These are phyloP conservation scores for Rhexocercosporidium sp. DNA, from an alignment of 2,329 filamentous ascomycete species.

Conservation along the genomic window DNA sequence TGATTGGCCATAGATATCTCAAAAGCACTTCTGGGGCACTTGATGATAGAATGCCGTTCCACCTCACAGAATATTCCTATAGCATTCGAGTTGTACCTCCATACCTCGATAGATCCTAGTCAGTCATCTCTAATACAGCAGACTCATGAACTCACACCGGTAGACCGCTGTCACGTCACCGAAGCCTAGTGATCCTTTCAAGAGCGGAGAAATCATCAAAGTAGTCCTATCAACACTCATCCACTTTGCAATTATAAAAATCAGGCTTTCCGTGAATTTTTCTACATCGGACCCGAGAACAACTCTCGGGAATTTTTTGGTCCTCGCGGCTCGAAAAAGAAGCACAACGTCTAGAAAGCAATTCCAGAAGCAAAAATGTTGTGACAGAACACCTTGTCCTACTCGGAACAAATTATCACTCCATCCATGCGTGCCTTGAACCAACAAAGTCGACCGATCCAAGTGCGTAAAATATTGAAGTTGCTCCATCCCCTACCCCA, in stretches of 20 bases:
- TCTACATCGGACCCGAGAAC: constrained; percentile 7
- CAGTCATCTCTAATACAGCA: too few relatives aligned
- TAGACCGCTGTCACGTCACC: not conserved
- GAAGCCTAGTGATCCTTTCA: not conserved
- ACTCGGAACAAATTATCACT: constrained; percentile 35
- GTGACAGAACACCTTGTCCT: constrained; percentile 24
- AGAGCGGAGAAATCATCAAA: not conserved
- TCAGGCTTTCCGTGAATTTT: constrained; percentile 8
- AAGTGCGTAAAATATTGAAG: constrained; percentile 34
- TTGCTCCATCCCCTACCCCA: constrained; percentile 26
- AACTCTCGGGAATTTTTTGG: not conserved
- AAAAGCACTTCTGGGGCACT: too few relatives aligned
- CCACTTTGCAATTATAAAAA: not conserved
- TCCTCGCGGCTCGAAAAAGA: constrained; percentile 6
- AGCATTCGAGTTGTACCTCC: too few relatives aligned
- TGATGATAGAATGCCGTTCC: too few relatives aligned
- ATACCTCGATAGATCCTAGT: too few relatives aligned
- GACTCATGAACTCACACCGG: not conserved
- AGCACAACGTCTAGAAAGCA: constrained; percentile 23
- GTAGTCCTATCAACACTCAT: not conserved
- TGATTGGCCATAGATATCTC: too few relatives aligned
- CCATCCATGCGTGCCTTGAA: constrained; percentile 26
- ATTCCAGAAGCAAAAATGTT: constrained; percentile 19
- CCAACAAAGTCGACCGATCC: constrained; percentile 30
- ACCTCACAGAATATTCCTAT: too few relatives aligned